phyloP scores from a whole-genome alignment of 148 eudicot species.

The Dysphania ambrosioides region DNA sequence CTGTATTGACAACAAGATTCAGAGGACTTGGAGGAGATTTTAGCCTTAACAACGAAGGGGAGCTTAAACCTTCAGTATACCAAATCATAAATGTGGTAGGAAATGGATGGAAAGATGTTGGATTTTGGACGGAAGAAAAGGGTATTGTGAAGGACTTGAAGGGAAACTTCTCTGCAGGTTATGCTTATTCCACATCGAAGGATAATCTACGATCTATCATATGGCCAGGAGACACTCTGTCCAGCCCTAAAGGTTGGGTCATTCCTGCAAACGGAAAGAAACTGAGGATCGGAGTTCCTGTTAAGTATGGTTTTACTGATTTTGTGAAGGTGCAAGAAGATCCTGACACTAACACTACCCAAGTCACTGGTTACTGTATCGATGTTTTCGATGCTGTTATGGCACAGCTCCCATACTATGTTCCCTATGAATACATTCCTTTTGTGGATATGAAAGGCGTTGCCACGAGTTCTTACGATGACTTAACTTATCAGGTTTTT shows the following conservation, averaged over 20 bases:
- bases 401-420: constrained; percentile 34
- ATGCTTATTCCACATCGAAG: constrained; percentile 11
- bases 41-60: constrained; percentile 22
- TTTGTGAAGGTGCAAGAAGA: constrained; percentile 31
- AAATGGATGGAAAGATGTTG: constrained; percentile 23
- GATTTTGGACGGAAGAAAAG: constrained; percentile 22
- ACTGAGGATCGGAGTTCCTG: constrained; percentile 46
- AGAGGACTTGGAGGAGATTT: constrained; percentile 37
- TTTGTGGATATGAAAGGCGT: constrained; percentile 20
- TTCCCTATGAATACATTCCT: constrained; percentile 40
- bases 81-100: constrained; percentile 39
- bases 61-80: constrained; percentile 13
- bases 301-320: constrained; percentile 29
- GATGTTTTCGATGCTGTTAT: constrained; percentile 46
- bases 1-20: constrained; percentile 16
- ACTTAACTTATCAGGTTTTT: constrained; percentile 36
- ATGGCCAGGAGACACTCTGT: constrained; percentile 45
- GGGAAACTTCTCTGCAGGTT: too few species aligned
- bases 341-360: constrained; percentile 16
- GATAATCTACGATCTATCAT: constrained; percentile 23
- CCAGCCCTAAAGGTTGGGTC: constrained; percentile 38
- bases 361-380: constrained; percentile 37
- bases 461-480: constrained; percentile 35
- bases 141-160: constrained; percentile 18
- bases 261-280: constrained; percentile 28